These are phyloP conservation scores for Erigeron canadensis DNA, from an alignment of 129 eudicot genomes.

Conservation along the genomic window DNA sequence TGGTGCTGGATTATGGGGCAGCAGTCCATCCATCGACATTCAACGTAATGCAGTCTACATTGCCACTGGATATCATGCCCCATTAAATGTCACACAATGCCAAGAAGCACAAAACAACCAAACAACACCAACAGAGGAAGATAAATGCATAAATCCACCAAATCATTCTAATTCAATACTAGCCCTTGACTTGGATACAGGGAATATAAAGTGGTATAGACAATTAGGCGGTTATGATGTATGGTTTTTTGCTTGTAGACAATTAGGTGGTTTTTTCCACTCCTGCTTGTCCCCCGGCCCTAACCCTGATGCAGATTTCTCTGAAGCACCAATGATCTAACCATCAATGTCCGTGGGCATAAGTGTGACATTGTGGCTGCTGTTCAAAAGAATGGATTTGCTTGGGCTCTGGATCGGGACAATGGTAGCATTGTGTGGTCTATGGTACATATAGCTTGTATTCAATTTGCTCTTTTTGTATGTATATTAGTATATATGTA, in stretches of 20 bases:
- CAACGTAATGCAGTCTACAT: slow-evolving; percentile 43
- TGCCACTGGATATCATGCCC: slow-evolving; percentile 67
- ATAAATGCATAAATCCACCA: slow-evolving; percentile 51
- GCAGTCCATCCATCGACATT: slow-evolving; percentile 68
- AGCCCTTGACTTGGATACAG: slow-evolving; percentile 55
- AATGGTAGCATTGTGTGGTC: slow-evolving; percentile 68
- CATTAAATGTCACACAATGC: slow-evolving; percentile 54
- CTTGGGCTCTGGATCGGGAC: slow-evolving; percentile 75
- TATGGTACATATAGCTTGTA: slow-evolving; percentile 39
- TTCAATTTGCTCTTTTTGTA: background rate
- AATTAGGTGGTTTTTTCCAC: slow-evolving; percentile 56
- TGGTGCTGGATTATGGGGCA: slow-evolving; percentile 83
- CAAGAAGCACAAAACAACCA: slow-evolving; percentile 64
- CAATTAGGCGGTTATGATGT: slow-evolving; percentile 68
- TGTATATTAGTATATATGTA: too few species aligned
- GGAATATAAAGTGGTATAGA: slow-evolving; percentile 55
- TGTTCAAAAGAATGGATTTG: slow-evolving; percentile 81
- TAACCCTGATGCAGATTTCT: slow-evolving; percentile 75
- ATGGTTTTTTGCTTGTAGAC: slow-evolving; percentile 52
- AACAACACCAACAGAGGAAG: slow-evolving; percentile 47
- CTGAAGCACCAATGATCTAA: slow-evolving; percentile 78
- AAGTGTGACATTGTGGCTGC: slow-evolving; percentile 60
- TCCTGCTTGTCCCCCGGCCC: slow-evolving; percentile 85
- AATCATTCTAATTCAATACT: slow-evolving; percentile 60
- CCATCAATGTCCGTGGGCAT: slow-evolving; percentile 24